phyloP scores from a whole-genome alignment of 768 basidiomycete genomes.

The Tylopilus cervinicoccineus region DNA sequence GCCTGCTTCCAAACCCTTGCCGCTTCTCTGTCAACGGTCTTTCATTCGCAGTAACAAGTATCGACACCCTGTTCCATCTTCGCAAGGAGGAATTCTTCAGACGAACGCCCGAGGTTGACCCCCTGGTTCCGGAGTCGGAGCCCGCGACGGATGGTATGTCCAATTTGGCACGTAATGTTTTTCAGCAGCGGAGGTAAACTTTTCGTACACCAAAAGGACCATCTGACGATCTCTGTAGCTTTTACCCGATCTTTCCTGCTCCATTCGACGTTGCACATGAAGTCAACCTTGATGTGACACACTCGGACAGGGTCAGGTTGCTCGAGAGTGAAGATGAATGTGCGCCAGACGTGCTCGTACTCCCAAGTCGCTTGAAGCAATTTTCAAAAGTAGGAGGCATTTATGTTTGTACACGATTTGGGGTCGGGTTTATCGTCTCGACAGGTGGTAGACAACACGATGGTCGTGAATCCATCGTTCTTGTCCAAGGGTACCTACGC shows the following conservation, averaged over 20 bases:
- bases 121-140: constrained; percentile 42
- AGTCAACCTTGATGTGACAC: constrained; percentile 87
- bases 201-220: neutral
- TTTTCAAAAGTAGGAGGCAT: constrained; percentile 72
- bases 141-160: constrained; percentile 69
- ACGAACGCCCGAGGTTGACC: constrained; percentile 58
- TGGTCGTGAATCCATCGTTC: constrained; percentile 84
- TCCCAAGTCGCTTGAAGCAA: constrained; percentile 86
- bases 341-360: constrained; percentile 79
- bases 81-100: constrained; percentile 78
- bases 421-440: neutral
- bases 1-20: constrained; percentile 81
- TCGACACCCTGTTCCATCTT: constrained; percentile 88
- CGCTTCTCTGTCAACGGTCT: constrained; percentile 83
- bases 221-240: constrained; percentile 43
- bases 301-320: constrained; percentile 49
- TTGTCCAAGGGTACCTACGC: constrained; percentile 60
- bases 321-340: constrained; percentile 35
- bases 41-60: constrained; percentile 73
- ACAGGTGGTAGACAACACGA: constrained; percentile 73
- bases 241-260: constrained; percentile 92
- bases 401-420: neutral
- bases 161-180: constrained; percentile 69
- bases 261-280: constrained; percentile 71
- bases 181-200: constrained; percentile 81